Base-by-base conservation (phyloP, 169 alveolate species). In the Theileria sp. region DNA sequence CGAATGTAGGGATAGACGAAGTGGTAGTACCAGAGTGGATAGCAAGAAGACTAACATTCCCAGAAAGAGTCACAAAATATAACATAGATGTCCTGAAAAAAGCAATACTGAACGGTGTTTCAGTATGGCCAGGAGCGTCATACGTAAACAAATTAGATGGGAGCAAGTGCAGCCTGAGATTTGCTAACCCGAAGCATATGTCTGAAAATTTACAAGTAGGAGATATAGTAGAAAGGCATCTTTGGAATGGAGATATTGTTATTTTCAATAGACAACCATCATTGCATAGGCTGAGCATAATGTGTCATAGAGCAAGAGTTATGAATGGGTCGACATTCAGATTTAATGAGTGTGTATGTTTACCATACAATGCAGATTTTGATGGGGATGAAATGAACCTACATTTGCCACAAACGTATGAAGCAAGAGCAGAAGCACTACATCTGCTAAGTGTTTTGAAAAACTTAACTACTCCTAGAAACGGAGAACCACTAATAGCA, bases 331-430 rank as follows among this genome's bases (percentile, higher is more conserved):
- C 98, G 68, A 98, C 99, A 13, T 91, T 98, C 66, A 92, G 99
- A 28, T 98, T 98, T 79, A 98, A 98, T 88, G 99, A 96, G 87
- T 95, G 99, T 82, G 98, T 95, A 32, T 98, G 99, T 90, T 94
- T 98, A 17, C 99, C 99, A 12, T 98, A 97, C 92, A 98, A 98
- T 81, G 99, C 99, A 2, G 99, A 98, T 87, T 98, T 98, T 79
- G 99, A 98, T 85, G 99, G 99, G 0, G 99, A 98, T 86, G 99
- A 98, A 88, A 98, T 98, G 99, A 98, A 98, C 86, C 92, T 97
- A 28, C 99, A 98, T 89, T 88, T 98, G 50, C 99, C 99, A 17
- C 98, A 97, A 88, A 97, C 99, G 8, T 95, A 95, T 78, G 99
- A 97, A 79, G 99, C 99, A 0, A 92, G 94, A 87, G 96, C 99